Evolutionary conservation across 192 early-diverging fungal species (phyloP), one percentile per base, ranked within the genome.

Genomic region (Paraglomus occultum): DNA sequence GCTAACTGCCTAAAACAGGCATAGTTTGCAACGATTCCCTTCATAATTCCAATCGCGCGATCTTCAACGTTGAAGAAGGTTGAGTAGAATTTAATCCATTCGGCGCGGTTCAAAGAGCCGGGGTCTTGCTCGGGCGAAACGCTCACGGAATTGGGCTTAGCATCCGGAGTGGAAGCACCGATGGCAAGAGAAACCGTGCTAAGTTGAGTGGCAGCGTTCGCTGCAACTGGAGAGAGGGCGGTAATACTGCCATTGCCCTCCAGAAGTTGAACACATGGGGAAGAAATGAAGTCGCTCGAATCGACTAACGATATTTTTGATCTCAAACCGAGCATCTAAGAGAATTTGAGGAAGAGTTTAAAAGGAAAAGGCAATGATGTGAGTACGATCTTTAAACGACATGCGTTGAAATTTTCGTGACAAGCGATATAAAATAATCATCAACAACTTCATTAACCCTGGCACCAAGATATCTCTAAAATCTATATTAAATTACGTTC

Each of bases 1-100:
- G 80, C 81, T 11, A 78, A 77, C 17, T 55, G 42, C 61, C 78
- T 80, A 59, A 86, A 74, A 68, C 80, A 78, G 60, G 80, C 77
- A 71, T 88, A 89, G 76, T 91, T 91, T 54, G 75, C 53, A 57
- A 71, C 79, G 51, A 91, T 83, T 4, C 71, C 8, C 4, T 54
- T 38, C 45, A 76, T 71, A 59, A 88, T 54, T 22, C 63, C 70
- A 62, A 83, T 87, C 23, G 87, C 83, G 31, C 20, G 17, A 39
- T 63, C 68, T 67, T 91, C 89, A 8, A 73, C 52, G 74, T 91
- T 89, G 80, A 83, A 91, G 76, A 89, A 89, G n/a, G 82, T 76
- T 8, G 78, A 68, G 71, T 85, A 82, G 74, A 87, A 86, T 70
- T 77, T 71, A 54, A 87, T 59, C 84, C 86, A 89, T 55, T 81